These are phyloP conservation scores for Rhinocladiella mackenziei DNA, from an alignment of 2,329 filamentous ascomycete species.

Conservation along the genomic window DNA sequence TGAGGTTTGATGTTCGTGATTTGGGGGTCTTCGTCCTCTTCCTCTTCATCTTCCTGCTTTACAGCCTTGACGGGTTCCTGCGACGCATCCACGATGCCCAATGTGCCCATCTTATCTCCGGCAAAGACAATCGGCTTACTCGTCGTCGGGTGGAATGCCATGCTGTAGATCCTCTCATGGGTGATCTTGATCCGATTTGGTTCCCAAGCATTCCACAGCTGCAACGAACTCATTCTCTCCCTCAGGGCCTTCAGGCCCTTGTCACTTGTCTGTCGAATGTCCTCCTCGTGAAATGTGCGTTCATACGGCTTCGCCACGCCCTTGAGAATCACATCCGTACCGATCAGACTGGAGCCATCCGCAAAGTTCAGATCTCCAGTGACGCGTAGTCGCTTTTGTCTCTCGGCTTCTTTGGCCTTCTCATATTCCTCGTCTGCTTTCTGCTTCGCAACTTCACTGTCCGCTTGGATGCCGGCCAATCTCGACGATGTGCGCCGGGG, in stretches of 20 bases:
- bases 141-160: constrained; percentile 81
- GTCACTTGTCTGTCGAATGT: constrained; percentile 74
- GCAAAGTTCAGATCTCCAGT: constrained; percentile 66
- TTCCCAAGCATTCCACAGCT: constrained; percentile 77
- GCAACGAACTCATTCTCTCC: constrained; percentile 69
- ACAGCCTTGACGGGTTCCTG: constrained; percentile 51
- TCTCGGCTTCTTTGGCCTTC: constrained; percentile 54
- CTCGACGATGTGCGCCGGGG: constrained; percentile 61
- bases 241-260: constrained; percentile 69
- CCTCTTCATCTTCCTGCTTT: constrained; percentile 47
- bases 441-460: constrained; percentile 63
- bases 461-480: constrained; percentile 59
- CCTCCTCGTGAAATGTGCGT: constrained; percentile 79
- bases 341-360: constrained; percentile 70
- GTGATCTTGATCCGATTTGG: constrained; percentile 91
- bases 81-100: constrained; percentile 87
- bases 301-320: constrained; percentile 73
- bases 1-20: constrained; percentile 90
- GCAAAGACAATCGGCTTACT: constrained; percentile 88
- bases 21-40: constrained; percentile 69
- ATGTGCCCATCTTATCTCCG: constrained; percentile 85
- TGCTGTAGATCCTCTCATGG: constrained; percentile 78
- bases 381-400: constrained; percentile 61
- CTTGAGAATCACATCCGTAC: constrained; percentile 55
- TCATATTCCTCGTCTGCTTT: constrained; percentile 64